phyloP scores from a whole-genome alignment of 1,284 basidiomycete genomes.

The Nidula niveotomentosa region DNA sequence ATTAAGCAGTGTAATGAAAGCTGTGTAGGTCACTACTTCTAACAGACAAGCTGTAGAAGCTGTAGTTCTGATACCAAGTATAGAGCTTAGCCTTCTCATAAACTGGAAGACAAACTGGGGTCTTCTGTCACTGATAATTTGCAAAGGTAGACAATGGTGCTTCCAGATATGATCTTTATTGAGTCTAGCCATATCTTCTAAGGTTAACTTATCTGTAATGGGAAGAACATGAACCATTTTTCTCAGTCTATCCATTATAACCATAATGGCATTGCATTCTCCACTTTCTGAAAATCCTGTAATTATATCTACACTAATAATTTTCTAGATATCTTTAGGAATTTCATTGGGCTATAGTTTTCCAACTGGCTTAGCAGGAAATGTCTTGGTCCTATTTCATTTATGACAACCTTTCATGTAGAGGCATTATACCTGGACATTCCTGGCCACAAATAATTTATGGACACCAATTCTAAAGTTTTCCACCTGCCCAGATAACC shows the following conservation, averaged over 20 bases:
- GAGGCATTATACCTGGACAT: conserved; percentile 22
- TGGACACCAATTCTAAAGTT: conserved; percentile 30
- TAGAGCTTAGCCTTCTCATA: conserved; percentile 20
- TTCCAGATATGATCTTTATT: conserved; percentile 26
- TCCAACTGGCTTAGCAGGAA: conserved; percentile 14
- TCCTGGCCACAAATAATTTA: conserved; percentile 44
- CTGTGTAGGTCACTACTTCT: no score
- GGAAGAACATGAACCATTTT: conserved; percentile 28
- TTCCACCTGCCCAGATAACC: conserved; percentile 42
- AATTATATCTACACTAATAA: conserved; percentile 35
- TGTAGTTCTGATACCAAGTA: conserved; percentile 20
- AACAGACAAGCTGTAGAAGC: conserved; percentile 21
- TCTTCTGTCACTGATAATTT: conserved; percentile 34
- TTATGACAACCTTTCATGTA: conserved; percentile 37
- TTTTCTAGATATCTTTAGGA: conserved; percentile 24
- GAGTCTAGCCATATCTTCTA: conserved; percentile 19
- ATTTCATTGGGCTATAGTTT: conserved; percentile 22
- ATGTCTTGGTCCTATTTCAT: conserved; percentile 35
- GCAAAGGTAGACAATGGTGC: conserved; percentile 27
- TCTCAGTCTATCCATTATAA: conserved; percentile 32
- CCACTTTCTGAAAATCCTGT: conserved; percentile 27
- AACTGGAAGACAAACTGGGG: conserved; percentile 30
- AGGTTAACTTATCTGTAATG: conserved; percentile 20
- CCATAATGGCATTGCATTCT: conserved; percentile 33
- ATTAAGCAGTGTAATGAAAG: no score